Conservation (phyloP, 1,139 yeast species). For the Yamadazyma buinensis region DNA sequence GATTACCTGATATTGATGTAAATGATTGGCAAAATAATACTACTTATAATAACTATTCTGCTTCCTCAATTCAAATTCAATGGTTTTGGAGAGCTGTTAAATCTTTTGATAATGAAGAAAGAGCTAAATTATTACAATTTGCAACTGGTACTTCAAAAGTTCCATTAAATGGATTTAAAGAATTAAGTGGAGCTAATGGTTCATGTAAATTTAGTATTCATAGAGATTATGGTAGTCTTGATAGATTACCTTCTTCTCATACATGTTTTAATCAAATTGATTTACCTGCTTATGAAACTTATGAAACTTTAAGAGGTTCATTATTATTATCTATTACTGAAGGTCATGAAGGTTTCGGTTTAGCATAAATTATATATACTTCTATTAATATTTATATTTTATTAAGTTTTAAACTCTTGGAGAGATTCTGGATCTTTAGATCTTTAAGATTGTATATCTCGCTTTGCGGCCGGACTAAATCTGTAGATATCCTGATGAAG, state of each 20-base stretch:
- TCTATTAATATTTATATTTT: too few species aligned
- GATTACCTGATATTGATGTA: constrained; percentile 93
- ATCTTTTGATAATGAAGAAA: constrained; percentile 89
- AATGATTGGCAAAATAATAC: constrained; percentile 94
- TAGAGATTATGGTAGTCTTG: constrained; percentile 81
- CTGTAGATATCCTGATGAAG: too few species aligned
- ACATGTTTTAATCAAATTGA: constrained; percentile 96
- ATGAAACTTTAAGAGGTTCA: constrained; percentile 80
- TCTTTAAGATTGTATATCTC: too few species aligned
- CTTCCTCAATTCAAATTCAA: constrained; percentile 83
- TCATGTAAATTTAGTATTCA: constrained; percentile 85
- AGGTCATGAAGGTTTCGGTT: constrained; percentile 96
- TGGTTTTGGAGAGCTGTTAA: constrained; percentile 99
- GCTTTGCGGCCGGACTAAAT: too few species aligned
- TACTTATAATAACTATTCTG: constrained; percentile 75
- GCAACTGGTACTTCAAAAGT: constrained; percentile 98
- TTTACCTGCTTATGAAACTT: constrained; percentile 87
- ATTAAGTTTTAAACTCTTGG: too few species aligned
- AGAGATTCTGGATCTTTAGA: too few species aligned
- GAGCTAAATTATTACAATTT: constrained; percentile 91
- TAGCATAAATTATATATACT: constrained; percentile 53
- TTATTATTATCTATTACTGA: constrained; percentile 84
- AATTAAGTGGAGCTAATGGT: constrained; percentile 85
- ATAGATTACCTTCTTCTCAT: constrained; percentile 90
- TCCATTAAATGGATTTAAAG: constrained; percentile 91